These are phyloP conservation scores for Penicillium freii DNA, from an alignment of 2,329 filamentous ascomycete genomes.

Conservation along the genomic window DNA sequence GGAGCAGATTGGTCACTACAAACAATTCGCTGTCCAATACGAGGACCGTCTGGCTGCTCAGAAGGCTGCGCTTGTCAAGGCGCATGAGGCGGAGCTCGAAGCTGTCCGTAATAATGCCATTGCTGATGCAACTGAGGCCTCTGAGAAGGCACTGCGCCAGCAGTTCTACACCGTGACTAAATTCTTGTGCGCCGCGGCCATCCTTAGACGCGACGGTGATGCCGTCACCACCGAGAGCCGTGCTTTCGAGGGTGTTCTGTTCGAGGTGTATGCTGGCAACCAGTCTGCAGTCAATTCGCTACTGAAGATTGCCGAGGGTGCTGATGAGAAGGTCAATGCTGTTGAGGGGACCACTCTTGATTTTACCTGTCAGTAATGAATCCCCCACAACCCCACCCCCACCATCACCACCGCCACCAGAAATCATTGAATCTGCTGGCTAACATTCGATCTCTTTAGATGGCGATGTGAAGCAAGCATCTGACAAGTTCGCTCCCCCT, in stretches of 20 bases:
- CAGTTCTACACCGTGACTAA: conserved; percentile 59
- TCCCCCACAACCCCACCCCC: not conserved
- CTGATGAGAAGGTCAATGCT: conserved; percentile 56
- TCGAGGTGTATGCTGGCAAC: conserved; percentile 63
- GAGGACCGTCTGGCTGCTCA: conserved; percentile 56
- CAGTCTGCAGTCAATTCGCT: conserved; percentile 58
- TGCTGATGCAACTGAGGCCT: conserved; percentile 49
- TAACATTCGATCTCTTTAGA: conserved; percentile 37
- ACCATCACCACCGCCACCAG: not conserved
- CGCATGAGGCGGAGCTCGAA: conserved; percentile 57
- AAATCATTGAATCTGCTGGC: conserved; percentile 5
- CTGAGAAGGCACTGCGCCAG: conserved; percentile 51
- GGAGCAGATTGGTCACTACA: conserved; percentile 61
- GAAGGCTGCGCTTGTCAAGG: conserved; percentile 55
- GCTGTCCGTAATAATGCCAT: conserved; percentile 51
- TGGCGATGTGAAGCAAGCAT: conserved; percentile 52
- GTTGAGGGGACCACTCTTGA: conserved; percentile 56
- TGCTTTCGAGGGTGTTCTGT: conserved; percentile 63
- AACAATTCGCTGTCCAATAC: conserved; percentile 59
- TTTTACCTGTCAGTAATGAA: conserved; percentile 54
- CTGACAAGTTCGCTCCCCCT: conserved; percentile 43
- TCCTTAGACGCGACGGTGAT: conserved; percentile 58
- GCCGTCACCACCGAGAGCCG: conserved; percentile 57
- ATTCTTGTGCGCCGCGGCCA: conserved; percentile 62
- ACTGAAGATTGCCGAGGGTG: conserved; percentile 60